Evolutionary conservation across 2,329 filamentous ascomycete genomes (phyloP).

Genomic region (Penicillium brasilianum): DNA sequence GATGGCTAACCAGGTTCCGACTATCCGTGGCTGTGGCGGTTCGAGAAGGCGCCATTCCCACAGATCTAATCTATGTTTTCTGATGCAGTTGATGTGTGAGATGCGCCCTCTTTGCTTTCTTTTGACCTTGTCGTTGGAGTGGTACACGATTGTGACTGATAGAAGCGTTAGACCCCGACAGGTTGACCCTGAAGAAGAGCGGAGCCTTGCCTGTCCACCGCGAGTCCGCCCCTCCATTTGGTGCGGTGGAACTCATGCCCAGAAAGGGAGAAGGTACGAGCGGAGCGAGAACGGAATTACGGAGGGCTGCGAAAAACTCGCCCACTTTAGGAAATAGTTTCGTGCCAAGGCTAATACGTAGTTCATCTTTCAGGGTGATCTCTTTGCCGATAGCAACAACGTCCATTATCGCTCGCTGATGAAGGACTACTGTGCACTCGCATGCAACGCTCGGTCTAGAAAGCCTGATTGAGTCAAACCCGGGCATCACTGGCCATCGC

Average conservation of each 20-base stretch:
- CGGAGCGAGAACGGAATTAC: conserved; percentile 2
- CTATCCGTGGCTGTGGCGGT: neutral
- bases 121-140: neutral
- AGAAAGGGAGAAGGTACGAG: conserved; percentile 4
- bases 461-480: neutral
- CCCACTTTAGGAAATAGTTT: neutral
- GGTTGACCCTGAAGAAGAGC: neutral
- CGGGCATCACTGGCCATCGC: neutral
- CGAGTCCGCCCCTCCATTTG: neutral
- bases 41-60: neutral
- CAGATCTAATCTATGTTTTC: neutral
- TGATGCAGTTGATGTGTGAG: neutral
- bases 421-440: neutral
- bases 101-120: neutral
- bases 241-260: neutral
- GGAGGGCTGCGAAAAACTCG: neutral
- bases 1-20: neutral
- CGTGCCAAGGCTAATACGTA: neutral
- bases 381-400: neutral
- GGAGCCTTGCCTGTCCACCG: conserved; percentile 1
- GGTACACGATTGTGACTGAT: neutral
- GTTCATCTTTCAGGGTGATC: neutral
- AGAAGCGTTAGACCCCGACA: neutral
- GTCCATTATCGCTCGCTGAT: neutral
- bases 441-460: neutral